Percentiles rank a stretch among this genome's conserved stretches.
These are phyloP conservation scores for Agapanthus africanus DNA, from an alignment of 106 monocot genomes.

Conservation along the genomic window DNA sequence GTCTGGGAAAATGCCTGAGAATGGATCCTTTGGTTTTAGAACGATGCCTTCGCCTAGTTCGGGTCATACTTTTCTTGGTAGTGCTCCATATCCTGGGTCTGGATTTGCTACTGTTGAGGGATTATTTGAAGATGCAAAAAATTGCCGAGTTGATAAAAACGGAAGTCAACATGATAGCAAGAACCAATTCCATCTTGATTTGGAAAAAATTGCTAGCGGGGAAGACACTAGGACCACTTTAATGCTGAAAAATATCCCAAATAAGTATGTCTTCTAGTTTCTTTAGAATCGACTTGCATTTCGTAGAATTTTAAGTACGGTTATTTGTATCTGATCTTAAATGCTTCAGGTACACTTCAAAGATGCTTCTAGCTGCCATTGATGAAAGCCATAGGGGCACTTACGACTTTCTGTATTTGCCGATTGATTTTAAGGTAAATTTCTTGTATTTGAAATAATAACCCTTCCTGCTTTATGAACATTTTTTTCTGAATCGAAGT, in stretches of 20 bases:
- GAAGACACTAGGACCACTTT: conserved; percentile 78
- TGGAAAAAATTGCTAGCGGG: conserved; percentile 64
- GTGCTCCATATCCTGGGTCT: conserved; percentile 18
- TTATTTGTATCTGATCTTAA: not conserved
- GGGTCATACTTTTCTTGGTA: conserved; percentile 28
- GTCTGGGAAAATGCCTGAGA: conserved; percentile 25
- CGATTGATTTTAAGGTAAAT: conserved; percentile 92
- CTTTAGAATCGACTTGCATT: not conserved
- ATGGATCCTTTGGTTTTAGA: conserved; percentile 32
- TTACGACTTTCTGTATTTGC: conserved; percentile 84
- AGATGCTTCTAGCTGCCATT: conserved; percentile 79
- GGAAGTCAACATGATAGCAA: conserved; percentile 40
- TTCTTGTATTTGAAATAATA: not conserved
- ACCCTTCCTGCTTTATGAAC: not conserved
- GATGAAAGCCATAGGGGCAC: conserved; percentile 72
- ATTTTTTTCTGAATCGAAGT: not conserved
- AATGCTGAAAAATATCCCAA: conserved; percentile 95
- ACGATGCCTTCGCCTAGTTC: conserved; percentile 30
- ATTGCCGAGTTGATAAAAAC: conserved; percentile 18
- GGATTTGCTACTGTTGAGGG: conserved; percentile 31
- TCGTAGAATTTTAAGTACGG: not conserved
- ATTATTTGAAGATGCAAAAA: conserved; percentile 33
- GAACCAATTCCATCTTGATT: conserved; percentile 60
- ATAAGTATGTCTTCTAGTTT: conserved; percentile 45
- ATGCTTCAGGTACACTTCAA: conserved; percentile 67